Conservation (phyloP, 495 filamentous ascomycete species). For the Sordaria brevicollis region DNA sequence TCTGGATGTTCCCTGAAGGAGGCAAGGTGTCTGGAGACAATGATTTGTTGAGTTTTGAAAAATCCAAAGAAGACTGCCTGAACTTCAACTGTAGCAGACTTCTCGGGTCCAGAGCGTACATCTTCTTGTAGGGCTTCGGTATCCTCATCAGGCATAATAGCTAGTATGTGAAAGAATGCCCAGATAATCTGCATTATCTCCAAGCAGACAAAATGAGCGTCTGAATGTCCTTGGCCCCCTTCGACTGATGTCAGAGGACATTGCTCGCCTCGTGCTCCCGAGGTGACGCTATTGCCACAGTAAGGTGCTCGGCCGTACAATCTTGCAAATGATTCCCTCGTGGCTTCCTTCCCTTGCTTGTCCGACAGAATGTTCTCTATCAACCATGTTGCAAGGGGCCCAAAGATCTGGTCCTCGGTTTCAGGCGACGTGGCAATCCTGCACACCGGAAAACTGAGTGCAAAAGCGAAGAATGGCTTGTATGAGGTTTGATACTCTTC, state of each 20-base stretch:
- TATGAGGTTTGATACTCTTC: too few relatives aligned
- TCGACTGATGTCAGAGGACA: neutral
- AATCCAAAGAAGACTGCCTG: neutral
- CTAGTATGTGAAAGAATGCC: neutral
- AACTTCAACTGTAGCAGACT: neutral
- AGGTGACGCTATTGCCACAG: neutral
- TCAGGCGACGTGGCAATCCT: neutral
- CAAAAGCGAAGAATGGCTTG: neutral
- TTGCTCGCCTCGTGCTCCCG: neutral
- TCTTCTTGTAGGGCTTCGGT: neutral
- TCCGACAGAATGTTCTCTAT: neutral
- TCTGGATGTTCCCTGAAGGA: too few relatives aligned
- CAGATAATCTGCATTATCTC: neutral
- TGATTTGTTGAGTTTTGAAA: neutral
- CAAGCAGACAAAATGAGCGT: neutral
- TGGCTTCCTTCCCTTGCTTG: neutral
- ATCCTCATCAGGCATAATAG: neutral
- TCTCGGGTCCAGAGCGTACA: neutral
- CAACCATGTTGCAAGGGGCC: neutral
- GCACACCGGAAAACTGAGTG: neutral
- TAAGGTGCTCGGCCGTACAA: neutral
- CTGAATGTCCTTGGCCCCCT: neutral
- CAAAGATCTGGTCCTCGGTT: neutral
- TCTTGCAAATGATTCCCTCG: neutral
- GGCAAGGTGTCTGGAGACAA: neutral